phyloP scores from a whole-genome alignment of 805 yeast species.

The Ogataea paraovalis region DNA sequence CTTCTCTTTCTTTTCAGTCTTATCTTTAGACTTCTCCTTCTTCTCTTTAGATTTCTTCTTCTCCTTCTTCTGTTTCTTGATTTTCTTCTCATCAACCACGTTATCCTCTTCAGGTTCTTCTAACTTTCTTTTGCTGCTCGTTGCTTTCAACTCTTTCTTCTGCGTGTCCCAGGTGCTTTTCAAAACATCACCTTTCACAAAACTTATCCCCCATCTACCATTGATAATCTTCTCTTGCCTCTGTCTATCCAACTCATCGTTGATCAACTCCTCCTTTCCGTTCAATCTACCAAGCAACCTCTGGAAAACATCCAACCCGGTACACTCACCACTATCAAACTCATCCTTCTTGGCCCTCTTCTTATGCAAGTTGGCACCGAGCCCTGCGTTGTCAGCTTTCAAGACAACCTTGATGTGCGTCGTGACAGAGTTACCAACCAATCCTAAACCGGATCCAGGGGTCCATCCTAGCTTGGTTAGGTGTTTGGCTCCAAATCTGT shows the following conservation, averaged over 20 bases:
- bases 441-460: slow-evolving; percentile 87
- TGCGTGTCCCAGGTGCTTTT: slow-evolving; percentile 79
- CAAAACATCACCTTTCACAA: slow-evolving; percentile 80
- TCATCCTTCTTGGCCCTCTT: slow-evolving; percentile 52
- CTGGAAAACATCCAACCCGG: slow-evolving; percentile 92
- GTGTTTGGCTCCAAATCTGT: slow-evolving; percentile 84
- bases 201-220: slow-evolving; percentile 85
- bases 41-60: slow-evolving; percentile 28
- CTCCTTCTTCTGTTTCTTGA: slow-evolving; percentile 27
- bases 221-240: slow-evolving; percentile 66
- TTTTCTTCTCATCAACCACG: slow-evolving; percentile 17
- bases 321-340: slow-evolving; percentile 76
- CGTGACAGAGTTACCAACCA: slow-evolving; percentile 60
- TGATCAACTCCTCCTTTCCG: slow-evolving; percentile 71
- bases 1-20: slow-evolving; percentile 26
- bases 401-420: slow-evolving; percentile 78
- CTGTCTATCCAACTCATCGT: slow-evolving; percentile 62
- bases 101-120: slow-evolving; percentile 24
- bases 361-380: slow-evolving; percentile 74
- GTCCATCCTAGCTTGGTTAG: slow-evolving; percentile 83
- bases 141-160: slow-evolving; percentile 30
- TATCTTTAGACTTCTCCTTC: slow-evolving; percentile 15
- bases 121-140: slow-evolving; percentile 27
- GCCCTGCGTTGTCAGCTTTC: slow-evolving; percentile 79
- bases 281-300: slow-evolving; percentile 83